phyloP scores from a whole-genome alignment of 1,284 basidiomycete genomes.

The Puccinia triticina region DNA sequence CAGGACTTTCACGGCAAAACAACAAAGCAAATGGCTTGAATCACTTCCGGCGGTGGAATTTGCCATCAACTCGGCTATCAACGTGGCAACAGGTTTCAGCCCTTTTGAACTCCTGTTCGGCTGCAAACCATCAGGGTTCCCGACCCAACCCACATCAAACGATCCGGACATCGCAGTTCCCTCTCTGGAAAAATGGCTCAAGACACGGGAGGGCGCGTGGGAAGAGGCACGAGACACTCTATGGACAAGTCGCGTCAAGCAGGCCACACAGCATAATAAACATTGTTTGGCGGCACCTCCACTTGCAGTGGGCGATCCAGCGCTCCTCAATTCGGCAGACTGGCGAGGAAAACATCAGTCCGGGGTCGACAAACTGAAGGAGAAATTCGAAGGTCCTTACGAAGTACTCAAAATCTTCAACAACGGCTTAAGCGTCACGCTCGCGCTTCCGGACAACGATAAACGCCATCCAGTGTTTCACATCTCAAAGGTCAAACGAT shows the following conservation, averaged over 20 bases:
- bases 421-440: neutral
- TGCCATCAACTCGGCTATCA: too few relatives aligned
- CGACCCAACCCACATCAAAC: neutral
- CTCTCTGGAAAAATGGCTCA: neutral
- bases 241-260: neutral
- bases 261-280: slow-evolving; percentile 17
- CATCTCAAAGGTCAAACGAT: neutral
- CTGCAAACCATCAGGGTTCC: neutral
- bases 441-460: neutral
- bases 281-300: neutral
- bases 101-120: too few relatives aligned
- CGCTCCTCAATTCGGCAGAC: too few relatives aligned
- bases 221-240: neutral
- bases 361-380: neutral
- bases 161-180: neutral
- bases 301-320: neutral
- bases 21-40: too few relatives aligned
- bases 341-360: neutral
- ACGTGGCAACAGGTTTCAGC: too few relatives aligned
- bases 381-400: slow-evolving; percentile 1
- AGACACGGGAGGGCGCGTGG: too few relatives aligned
- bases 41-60: too few relatives aligned
- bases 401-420: neutral
- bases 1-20: neutral
- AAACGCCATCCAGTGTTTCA: neutral